Evolutionary conservation across 805 yeast species (phyloP), one percentile per base, ranked within the genome.

Genomic region (Lachancea meyersii): DNA sequence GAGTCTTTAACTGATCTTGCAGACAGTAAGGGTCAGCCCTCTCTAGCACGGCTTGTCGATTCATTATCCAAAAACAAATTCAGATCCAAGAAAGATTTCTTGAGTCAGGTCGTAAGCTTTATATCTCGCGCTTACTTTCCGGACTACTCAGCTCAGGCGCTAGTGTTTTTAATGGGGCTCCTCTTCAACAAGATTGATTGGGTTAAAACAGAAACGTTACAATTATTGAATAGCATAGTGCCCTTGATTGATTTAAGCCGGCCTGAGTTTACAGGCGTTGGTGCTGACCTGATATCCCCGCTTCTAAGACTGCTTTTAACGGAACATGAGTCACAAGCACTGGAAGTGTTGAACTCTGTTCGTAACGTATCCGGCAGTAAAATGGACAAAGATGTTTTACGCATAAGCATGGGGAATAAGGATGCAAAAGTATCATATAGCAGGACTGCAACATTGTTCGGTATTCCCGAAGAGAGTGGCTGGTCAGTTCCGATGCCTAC

Each of bases 401-500:
- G 97, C 60, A 86, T 93, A 80, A 83, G 95, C 52, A 75, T 91
- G 57, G 97, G 97, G 9, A 87, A 85, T 50, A 69, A 80, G 11
- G 76, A 86, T 7, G 71, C 84, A 51, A 77, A 83, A 52, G 85
- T 82, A 49, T 94, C 86, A 49, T 84, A 82, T 57, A 96, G 85
- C 50, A 80, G 77, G 51, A 82, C 93, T 2, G 88, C 93, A 0
- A 87, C 97, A 0, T 68, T 93, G 43, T 94, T 88, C 67, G 98
- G 98, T 13, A 80, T 91, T 19, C 97, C 98, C 0, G 69, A 64
- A 22, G 95, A 86, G 10, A 80, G 83, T 55, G 99, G 99, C 1
- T 93, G 99, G 99, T 82, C 96, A 0, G 80, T 94, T 38, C 95
- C 97, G 1, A 84, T 86, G 91, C 96, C 98, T 2, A 86, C 91